Evolutionary conservation across 2,329 filamentous ascomycete species (phyloP).

Genomic region (Monosporascus sp.): DNA sequence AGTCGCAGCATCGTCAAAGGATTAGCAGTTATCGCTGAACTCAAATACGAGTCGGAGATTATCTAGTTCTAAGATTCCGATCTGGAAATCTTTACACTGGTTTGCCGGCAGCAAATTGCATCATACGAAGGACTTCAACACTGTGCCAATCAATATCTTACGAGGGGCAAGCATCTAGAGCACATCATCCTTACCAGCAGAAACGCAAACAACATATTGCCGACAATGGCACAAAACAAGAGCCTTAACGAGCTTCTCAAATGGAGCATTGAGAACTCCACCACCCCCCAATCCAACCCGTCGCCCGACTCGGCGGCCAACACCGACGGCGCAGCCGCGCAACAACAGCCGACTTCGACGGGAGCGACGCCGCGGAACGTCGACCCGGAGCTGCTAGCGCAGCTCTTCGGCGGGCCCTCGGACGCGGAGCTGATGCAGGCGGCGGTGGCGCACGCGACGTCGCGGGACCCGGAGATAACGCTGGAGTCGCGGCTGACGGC

Average conservation of each 20-base stretch:
- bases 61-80: too few relatives aligned
- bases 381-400: conserved; percentile 63
- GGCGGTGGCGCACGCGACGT: conserved; percentile 70
- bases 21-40: not conserved
- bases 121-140: too few relatives aligned
- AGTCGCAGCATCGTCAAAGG: not conserved
- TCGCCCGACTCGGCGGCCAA: not conserved
- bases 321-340: not conserved
- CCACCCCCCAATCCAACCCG: not conserved
- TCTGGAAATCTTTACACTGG: too few relatives aligned
- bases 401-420: conserved; percentile 76
- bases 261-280: conserved; percentile 60
- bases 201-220: not conserved
- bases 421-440: conserved; percentile 90
- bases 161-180: not conserved
- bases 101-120: too few relatives aligned
- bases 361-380: conserved; percentile 33
- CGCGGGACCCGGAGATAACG: conserved; percentile 53
- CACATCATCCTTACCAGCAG: not conserved
- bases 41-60: too few relatives aligned
- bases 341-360: conserved; percentile 19
- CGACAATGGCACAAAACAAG: conserved; percentile 45
- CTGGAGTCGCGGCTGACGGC: conserved; percentile 75
- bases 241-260: conserved; percentile 71
- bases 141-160: not conserved